Evolutionary conservation across 2,329 filamentous ascomycete species (phyloP), one percentile per base, ranked within the genome.

Genomic region (Pezicula radicicola): DNA sequence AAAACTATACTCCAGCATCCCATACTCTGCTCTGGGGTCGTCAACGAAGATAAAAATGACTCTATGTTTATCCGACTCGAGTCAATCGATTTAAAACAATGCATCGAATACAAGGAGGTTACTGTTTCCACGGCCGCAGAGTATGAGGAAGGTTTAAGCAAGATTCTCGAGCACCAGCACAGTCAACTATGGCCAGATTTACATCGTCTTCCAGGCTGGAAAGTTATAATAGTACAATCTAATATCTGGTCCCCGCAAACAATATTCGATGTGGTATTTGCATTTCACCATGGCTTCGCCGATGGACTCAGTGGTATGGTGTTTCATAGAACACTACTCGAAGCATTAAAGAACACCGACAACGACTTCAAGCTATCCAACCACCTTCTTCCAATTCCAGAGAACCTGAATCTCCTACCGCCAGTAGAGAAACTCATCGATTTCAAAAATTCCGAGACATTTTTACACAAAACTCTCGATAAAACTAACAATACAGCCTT

Each of bases 241-340:
- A 54, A 55, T 30, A 52, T 6, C 19, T 45, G 25, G 8, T 30
- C 42, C n/a, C 33, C 44, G 27, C 46, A 48, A 48, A 30, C 50
- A 36, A 25, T 46, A 37, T 55, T 60, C 48, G 53, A 57, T 52
- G 25, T 79, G 12, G 55, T 74, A 6, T 79, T 82, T 55, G 68
- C 71, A 5, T 78, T 69, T 33, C 80, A 84, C 54, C 80, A 84
- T 56, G 69, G 72, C 0, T 66, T 83, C 16, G 70, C 72, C 21
- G 81, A 84, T 55, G 81, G 81, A 1, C 67, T 72, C 12, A 74
- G 75, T 55, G 75, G 73, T 0, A 65, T 67, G 27, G 59, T 71
- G 2, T 81, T 84, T 55, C 80, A 84, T 54, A 63, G 70, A 28
- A 66, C 69, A 2, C 64, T 84, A 0, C 68, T 77, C 4, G 57